These are phyloP conservation scores for Panaeolus papilionaceus DNA, from an alignment of 768 basidiomycete genomes.

Conservation along the genomic window DNA sequence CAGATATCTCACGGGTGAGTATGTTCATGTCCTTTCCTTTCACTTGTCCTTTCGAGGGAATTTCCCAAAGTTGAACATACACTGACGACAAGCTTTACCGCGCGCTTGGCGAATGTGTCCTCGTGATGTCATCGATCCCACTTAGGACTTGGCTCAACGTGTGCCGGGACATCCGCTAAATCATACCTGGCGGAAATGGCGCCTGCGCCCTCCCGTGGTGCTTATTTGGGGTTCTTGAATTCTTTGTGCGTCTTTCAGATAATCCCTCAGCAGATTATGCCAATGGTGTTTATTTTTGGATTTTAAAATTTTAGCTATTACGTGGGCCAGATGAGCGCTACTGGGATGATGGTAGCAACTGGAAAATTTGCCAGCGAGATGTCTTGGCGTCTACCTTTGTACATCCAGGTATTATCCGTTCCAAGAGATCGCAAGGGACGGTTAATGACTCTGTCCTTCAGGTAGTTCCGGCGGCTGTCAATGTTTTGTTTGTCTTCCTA, in stretches of 20 bases:
- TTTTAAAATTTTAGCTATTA: constrained; percentile 43
- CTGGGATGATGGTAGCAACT: constrained; percentile 61
- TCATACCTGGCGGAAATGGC: constrained; percentile 58
- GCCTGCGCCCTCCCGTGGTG: constrained; percentile 53
- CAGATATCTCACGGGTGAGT: constrained; percentile 53
- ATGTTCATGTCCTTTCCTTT: constrained; percentile 13
- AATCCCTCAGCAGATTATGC: not conserved
- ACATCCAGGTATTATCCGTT: constrained; percentile 45
- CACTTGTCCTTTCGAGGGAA: not conserved
- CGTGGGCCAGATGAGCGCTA: constrained; percentile 59
- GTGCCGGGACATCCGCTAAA: constrained; percentile 55
- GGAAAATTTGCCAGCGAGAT: constrained; percentile 46
- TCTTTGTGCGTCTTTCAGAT: constrained; percentile 46
- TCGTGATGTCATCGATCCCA: not conserved
- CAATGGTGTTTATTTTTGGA: not conserved
- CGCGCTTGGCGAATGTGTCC: not conserved
- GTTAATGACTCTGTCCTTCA: constrained; percentile 21
- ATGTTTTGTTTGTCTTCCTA: constrained; percentile 50
- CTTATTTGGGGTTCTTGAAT: constrained; percentile 57
- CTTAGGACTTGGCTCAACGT: constrained; percentile 47
- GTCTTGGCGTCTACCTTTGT: constrained; percentile 58
- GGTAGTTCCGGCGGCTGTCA: constrained; percentile 54
- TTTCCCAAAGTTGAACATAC: not conserved
- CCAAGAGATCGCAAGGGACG: not conserved
- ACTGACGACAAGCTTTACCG: not conserved